Evolutionary conservation across 1,284 basidiomycete genomes (phyloP).

Genomic region (Apiotrichum brassicae): DNA sequence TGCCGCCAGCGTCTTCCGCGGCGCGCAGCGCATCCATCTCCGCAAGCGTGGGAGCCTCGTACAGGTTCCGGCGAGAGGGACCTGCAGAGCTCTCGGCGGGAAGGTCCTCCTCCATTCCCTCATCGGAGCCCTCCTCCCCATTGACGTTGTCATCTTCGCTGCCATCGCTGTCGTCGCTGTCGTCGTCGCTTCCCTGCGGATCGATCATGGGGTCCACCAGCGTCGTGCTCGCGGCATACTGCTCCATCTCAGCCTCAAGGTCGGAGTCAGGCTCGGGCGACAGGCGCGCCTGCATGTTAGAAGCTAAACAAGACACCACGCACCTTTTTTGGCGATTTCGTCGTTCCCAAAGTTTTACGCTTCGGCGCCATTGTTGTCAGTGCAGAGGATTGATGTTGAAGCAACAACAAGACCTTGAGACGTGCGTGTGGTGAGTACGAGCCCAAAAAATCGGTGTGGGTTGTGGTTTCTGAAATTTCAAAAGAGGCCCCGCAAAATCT

Average conservation of each 20-base stretch:
- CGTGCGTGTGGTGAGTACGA: neutral
- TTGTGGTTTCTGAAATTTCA: conserved; percentile 7
- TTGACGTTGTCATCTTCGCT: conserved; percentile 19
- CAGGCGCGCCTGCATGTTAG: conserved; percentile 11
- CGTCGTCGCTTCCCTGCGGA: conserved; percentile 9
- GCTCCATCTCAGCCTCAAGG: conserved; percentile 18
- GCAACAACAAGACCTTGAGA: neutral
- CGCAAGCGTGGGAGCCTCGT: conserved; percentile 51
- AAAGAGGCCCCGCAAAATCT: conserved; percentile 14
- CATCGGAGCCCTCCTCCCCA: conserved; percentile 17
- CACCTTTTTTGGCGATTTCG: conserved; percentile 11
- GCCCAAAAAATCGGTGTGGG: no score
- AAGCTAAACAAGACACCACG: neutral
- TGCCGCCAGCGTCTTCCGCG: conserved; percentile 30
- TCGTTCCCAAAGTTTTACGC: conserved; percentile 11
- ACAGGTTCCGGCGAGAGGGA: conserved; percentile 39
- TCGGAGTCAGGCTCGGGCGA: conserved; percentile 9
- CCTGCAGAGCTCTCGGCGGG: conserved; percentile 25
- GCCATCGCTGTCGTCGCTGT: no score
- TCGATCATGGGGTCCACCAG: conserved; percentile 23
- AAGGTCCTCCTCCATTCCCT: conserved; percentile 36
- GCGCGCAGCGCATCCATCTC: conserved; percentile 57
- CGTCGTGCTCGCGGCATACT: conserved; percentile 11
- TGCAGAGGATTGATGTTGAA: neutral
- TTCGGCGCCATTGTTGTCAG: conserved; percentile 13